Evolutionary conservation across 305 asterid species (phyloP).

Genomic region (Galium porrigens): DNA sequence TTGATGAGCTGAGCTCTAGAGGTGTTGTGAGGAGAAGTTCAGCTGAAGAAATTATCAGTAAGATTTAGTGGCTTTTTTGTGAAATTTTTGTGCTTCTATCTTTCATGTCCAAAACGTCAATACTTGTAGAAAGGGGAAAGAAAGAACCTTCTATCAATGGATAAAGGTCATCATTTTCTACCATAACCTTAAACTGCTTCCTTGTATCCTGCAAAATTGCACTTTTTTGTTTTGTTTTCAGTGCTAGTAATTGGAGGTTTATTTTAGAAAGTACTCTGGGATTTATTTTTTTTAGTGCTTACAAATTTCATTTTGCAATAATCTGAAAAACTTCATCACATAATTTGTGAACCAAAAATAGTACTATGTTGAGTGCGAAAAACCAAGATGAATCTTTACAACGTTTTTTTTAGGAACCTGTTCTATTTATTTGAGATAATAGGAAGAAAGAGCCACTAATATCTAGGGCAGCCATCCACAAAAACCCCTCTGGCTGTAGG

Average conservation of each 20-base stretch:
- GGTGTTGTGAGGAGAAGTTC: slow-evolving; percentile 62
- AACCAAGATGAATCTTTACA: background rate
- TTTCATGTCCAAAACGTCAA: background rate
- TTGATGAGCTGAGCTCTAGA: slow-evolving; percentile 50
- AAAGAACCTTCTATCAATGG: slow-evolving; percentile 44
- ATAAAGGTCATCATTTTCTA: slow-evolving; percentile 47
- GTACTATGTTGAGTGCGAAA: background rate
- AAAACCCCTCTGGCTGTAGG: slow-evolving; percentile 58
- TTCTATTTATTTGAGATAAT: background rate
- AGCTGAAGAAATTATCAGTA: slow-evolving; percentile 44
- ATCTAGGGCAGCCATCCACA: slow-evolving; percentile 40
- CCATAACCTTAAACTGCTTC: slow-evolving; percentile 31
- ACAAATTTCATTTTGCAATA: background rate
- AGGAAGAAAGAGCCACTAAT: slow-evolving; percentile 15
- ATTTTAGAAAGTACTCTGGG: background rate
- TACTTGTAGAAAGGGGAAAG: background rate
- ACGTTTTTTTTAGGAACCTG: background rate
- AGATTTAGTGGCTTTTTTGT: slow-evolving; percentile 26
- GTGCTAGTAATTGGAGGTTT: background rate
- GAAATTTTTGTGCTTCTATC: background rate
- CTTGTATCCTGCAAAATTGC: slow-evolving; percentile 35
- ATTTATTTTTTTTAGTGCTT: background rate
- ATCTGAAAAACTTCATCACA: background rate
- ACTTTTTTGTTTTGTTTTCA: background rate
- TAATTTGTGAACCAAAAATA: background rate